Evolutionary conservation across 768 basidiomycete genomes (phyloP).

Genomic region (Tubosaeta sp.): DNA sequence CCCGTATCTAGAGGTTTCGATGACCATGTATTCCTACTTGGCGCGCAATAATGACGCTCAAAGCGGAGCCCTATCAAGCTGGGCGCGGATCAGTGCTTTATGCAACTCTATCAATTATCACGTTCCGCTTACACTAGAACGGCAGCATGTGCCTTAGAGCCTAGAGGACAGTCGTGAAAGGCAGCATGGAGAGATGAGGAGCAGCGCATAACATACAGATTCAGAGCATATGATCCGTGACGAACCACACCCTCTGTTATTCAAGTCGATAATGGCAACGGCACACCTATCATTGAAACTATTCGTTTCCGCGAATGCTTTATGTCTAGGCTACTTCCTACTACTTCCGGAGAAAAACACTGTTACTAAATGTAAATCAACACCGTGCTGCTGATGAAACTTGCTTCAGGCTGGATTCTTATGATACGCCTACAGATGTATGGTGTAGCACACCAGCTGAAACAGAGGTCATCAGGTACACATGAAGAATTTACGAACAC

Average conservation of each 20-base stretch:
- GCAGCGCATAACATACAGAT: neutral
- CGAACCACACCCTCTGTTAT: neutral
- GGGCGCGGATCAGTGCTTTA: neutral
- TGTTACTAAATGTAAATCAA: neutral
- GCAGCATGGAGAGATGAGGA: neutral
- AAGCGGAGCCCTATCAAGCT: neutral
- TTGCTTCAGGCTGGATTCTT: neutral
- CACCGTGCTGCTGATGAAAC: neutral
- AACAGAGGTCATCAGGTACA: too few species aligned
- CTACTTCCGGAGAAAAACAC: neutral
- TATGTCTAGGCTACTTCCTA: neutral
- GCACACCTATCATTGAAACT: neutral
- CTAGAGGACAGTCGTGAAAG: neutral
- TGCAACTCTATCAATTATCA: neutral
- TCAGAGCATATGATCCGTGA: neutral
- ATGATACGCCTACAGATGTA: neutral
- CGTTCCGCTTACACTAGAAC: neutral
- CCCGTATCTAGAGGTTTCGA: constrained; percentile 40
- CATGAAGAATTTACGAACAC: neutral
- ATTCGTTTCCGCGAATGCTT: neutral
- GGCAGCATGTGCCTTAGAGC: neutral
- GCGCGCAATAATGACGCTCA: neutral
- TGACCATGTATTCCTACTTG: neutral
- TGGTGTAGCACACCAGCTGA: neutral
- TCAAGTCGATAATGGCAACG: too few species aligned